Conservation (phyloP, 768 basidiomycete genomes). For the Rhodotorula diobovata region DNA sequence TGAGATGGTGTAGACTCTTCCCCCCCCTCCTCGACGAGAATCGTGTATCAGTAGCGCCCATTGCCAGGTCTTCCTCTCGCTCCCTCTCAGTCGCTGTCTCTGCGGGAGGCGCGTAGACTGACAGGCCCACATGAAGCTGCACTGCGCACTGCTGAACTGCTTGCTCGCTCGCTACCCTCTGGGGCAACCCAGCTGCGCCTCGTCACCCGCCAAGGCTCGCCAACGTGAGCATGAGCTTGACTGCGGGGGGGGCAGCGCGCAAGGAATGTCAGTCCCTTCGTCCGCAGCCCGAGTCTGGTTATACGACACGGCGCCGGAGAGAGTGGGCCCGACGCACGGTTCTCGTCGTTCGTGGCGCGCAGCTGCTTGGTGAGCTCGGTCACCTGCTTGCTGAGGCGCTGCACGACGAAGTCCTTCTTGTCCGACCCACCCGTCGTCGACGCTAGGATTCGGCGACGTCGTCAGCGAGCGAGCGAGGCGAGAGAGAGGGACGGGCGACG, state of each 20-base stretch:
- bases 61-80: not conserved
- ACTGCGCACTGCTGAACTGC: too few species aligned
- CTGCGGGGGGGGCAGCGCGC: not conserved
- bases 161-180: too few species aligned
- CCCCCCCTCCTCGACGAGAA: too few species aligned
- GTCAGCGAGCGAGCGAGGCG: not conserved
- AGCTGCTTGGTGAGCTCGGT: not conserved
- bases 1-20: too few species aligned
- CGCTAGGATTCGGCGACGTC: not conserved
- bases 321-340: not conserved
- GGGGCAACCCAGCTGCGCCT: too few species aligned
- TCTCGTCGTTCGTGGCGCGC: constrained; percentile 3
- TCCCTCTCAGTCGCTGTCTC: not conserved
- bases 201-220: not conserved
- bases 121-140: too few species aligned
- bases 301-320: not conserved
- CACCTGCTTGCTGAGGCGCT: not conserved
- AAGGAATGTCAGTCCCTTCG: not conserved
- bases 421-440: not conserved
- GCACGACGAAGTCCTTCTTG: constrained; percentile 13
- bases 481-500: not conserved
- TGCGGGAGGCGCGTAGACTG: too few species aligned
- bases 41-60: not conserved
- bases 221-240: constrained; percentile 6
- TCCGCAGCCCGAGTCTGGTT: too few species aligned